Evolutionary conservation across 352 stramenopile species (phyloP).

Genomic region (Globisporangium parvum): DNA sequence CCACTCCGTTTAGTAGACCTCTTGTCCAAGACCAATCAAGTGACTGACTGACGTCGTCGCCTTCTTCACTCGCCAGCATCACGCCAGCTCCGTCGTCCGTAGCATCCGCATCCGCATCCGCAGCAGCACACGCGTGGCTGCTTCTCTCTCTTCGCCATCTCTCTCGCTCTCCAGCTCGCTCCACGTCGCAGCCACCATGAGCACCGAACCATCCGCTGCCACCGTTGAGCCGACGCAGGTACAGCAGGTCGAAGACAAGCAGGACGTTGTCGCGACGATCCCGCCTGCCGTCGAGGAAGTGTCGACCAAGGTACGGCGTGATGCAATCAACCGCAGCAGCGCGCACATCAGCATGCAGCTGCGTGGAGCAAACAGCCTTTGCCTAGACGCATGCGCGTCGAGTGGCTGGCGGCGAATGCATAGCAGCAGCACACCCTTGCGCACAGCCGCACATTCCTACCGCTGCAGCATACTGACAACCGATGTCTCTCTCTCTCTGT

Average conservation of each 20-base stretch:
- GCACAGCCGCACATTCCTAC: too few relatives aligned
- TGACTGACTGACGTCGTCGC: too few relatives aligned
- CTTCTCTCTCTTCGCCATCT: background rate
- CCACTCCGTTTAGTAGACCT: background rate
- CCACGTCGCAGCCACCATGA: slow-evolving; percentile 19
- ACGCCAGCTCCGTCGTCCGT: too few relatives aligned
- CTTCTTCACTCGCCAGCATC: too few relatives aligned
- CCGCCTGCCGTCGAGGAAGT: slow-evolving; percentile 34
- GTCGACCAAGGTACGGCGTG: slow-evolving; percentile 45
- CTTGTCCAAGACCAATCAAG: background rate
- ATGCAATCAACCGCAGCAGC: background rate
- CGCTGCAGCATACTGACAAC: too few relatives aligned
- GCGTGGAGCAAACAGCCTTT: background rate
- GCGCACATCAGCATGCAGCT: background rate
- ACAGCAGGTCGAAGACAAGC: slow-evolving; percentile 26
- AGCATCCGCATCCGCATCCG: background rate
- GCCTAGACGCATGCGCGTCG: background rate
- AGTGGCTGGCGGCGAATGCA: background rate
- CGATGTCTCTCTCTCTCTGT: too few relatives aligned
- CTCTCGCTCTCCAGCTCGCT: background rate
- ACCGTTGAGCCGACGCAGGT: slow-evolving; percentile 20
- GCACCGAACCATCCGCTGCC: slow-evolving; percentile 18
- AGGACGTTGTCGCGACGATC: slow-evolving; percentile 23
- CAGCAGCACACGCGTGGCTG: background rate
- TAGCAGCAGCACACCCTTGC: too few relatives aligned